Evolutionary conservation across 164 flowering plant species (phyloP).

Genomic region (Umbilicus rupestris): DNA sequence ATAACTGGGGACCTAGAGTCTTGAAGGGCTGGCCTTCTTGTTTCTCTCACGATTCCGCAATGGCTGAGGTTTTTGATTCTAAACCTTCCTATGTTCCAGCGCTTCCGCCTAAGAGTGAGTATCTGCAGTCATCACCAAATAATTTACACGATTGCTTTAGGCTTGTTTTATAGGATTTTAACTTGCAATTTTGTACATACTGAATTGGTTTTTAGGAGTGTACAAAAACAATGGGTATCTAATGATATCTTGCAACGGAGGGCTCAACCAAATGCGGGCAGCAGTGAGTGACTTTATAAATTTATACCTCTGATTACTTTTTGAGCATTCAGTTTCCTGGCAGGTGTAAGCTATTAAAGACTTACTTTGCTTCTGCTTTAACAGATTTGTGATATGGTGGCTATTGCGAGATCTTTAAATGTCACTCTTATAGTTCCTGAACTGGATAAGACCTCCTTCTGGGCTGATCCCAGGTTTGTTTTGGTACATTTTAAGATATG

Average conservation of each 20-base stretch:
- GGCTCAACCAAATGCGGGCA: slow-evolving; percentile 27
- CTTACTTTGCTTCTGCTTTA: neutral
- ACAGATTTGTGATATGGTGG: slow-evolving; percentile 25
- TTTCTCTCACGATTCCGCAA: slow-evolving; percentile 18
- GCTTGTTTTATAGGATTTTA: neutral
- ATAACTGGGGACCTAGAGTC: slow-evolving; percentile 34
- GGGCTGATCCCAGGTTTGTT: slow-evolving; percentile 23
- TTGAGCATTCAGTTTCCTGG: neutral
- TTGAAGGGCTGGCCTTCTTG: slow-evolving; percentile 45
- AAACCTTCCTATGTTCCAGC: neutral
- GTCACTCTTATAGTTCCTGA: slow-evolving; percentile 22
- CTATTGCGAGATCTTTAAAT: slow-evolving; percentile 21
- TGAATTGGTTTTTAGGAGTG: slow-evolving; percentile 12
- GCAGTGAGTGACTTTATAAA: slow-evolving; percentile 15
- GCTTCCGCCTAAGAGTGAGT: slow-evolving; percentile 48
- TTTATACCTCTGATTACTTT: neutral
- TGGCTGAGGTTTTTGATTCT: slow-evolving; percentile 12
- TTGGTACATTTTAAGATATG: neutral
- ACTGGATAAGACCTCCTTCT: slow-evolving; percentile 24
- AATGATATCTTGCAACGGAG: slow-evolving; percentile 27
- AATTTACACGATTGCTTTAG: neutral
- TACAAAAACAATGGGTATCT: slow-evolving; percentile 26
- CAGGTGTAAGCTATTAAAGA: neutral
- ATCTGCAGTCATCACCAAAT: neutral
- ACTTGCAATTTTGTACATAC: neutral